Conservation (phyloP, 2,329 filamentous ascomycete genomes). For the Didymella arachidicola region DNA sequence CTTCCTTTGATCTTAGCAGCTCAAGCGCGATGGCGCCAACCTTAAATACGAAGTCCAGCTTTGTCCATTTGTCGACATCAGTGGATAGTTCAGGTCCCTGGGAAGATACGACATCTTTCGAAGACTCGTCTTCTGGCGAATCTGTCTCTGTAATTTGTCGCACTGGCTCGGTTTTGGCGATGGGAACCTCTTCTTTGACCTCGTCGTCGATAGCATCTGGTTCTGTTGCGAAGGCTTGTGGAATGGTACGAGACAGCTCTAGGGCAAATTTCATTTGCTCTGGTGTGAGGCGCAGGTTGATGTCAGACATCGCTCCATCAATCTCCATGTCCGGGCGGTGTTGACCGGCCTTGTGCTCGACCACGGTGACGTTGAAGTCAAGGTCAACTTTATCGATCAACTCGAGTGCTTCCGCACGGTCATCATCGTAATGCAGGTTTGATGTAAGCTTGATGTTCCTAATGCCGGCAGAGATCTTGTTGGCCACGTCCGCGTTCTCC, state of each 20-base stretch:
- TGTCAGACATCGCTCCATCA: conserved; percentile 88
- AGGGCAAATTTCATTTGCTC: conserved; percentile 89
- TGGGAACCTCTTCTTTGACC: conserved; percentile 75
- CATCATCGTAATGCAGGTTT: conserved; percentile 79
- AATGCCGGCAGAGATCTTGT: conserved; percentile 89
- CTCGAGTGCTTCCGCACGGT: conserved; percentile 82
- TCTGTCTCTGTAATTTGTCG: conserved; percentile 55
- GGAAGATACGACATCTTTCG: conserved; percentile 59
- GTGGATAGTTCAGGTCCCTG: conserved; percentile 72
- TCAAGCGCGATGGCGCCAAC: conserved; percentile 89
- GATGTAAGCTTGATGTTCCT: conserved; percentile 91
- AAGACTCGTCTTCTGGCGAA: conserved; percentile 44
- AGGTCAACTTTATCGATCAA: conserved; percentile 98
- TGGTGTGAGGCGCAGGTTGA: conserved; percentile 89
- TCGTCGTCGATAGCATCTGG: conserved; percentile 72
- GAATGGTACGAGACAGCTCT: conserved; percentile 86
- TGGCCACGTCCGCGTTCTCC: conserved; percentile 75
- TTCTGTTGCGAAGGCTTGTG: conserved; percentile 83
- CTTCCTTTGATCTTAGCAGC: conserved; percentile 77
- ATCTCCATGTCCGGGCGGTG: conserved; percentile 92
- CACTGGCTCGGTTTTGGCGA: conserved; percentile 60
- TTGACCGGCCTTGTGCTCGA: conserved; percentile 79
- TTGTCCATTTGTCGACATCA: conserved; percentile 81
- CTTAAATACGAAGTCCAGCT: conserved; percentile 89
- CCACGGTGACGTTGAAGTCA: conserved; percentile 88